Evolutionary conservation across 2,329 filamentous ascomycete species (phyloP), one percentile per base, ranked within the genome.

Genomic region (Phyllosticta citriasiana): DNA sequence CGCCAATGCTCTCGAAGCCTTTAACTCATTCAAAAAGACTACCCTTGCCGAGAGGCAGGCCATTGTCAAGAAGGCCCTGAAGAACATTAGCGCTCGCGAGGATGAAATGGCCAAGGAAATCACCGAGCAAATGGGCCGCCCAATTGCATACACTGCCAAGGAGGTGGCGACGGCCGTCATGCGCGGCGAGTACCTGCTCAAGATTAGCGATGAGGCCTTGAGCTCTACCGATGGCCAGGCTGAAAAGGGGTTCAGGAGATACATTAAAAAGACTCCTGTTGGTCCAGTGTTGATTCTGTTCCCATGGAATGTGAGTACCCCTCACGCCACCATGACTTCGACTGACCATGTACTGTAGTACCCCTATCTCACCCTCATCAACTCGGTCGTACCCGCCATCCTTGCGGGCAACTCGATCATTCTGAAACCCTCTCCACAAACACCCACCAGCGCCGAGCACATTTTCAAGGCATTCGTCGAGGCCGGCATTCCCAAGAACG

Each of bases 61-160:
- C 55, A 92, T 96, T 65, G 85, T 97, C 68, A 86, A 84, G 68
- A 89, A 88, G 69, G 91, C 92, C 1, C 77, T 97, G 53, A 82
- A 86, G 64, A 76, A 89, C 4, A 79, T 97, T 27, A 75, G 78
- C 16, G 82, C 85, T 57, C 86, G 85, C 72, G 83, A 91, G 73
- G 88, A 94, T 84, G 88, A 86, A 64, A 80, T 97, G 35, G 91
- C 88, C 5, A 82, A 84, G 66, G 92, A 97, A 73, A 78, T 97
- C 63, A 97, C 92, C 0, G 87, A 90, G 72, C 92, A 97, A 78
- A 97, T 97, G 92, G 93, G 93, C 52, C 83, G 93, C 22, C 93
- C 93, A 35, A 96, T 97, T 69, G 83, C 88, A 47, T 97, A 93
- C 73, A 89, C 89, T 0, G 86, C 82, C 55, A 91, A 86, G 67